Conservation (phyloP, 352 stramenopile species). For the Phytophthora macrochlamydospora region DNA sequence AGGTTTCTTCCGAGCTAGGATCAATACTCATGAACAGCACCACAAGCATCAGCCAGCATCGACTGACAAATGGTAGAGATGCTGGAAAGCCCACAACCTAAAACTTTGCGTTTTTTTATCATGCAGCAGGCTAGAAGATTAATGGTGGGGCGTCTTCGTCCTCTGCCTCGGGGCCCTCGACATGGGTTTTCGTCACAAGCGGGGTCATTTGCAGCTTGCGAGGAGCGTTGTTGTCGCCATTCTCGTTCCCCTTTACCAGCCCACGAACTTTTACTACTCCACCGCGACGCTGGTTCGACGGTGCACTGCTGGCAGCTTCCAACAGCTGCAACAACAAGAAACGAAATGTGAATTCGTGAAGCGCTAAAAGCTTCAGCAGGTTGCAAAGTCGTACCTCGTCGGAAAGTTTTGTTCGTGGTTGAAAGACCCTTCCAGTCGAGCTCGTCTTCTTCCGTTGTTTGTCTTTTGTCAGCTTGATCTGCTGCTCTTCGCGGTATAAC, state of each 20-base stretch:
- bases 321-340: conserved; percentile 16
- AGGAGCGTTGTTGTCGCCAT: conserved; percentile 13
- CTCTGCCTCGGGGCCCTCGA: conserved; percentile 7
- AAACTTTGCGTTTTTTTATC: background rate
- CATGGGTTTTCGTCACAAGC: conserved; percentile 29
- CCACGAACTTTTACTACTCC: conserved; percentile 31
- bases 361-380: background rate
- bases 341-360: background rate
- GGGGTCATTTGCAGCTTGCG: conserved; percentile 22
- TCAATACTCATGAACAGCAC: no score
- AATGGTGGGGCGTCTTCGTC: conserved; percentile 33
- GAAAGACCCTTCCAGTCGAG: conserved; percentile 7
- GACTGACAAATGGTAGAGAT: no score
- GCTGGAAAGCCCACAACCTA: no score
- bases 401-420: conserved; percentile 20
- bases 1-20: no score
- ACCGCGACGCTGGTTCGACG: background rate
- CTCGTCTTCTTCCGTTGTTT: conserved; percentile 5
- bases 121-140: conserved; percentile 19
- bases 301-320: conserved; percentile 19
- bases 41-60: no score
- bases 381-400: conserved; percentile 26
- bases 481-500: conserved; percentile 38
- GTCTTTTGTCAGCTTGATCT: conserved; percentile 12
- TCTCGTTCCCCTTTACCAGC: conserved; percentile 25